Evolutionary conservation across 129 eudicot species (phyloP), one percentile per base, ranked within the genome.

Genomic region (Flaveria linearis): DNA sequence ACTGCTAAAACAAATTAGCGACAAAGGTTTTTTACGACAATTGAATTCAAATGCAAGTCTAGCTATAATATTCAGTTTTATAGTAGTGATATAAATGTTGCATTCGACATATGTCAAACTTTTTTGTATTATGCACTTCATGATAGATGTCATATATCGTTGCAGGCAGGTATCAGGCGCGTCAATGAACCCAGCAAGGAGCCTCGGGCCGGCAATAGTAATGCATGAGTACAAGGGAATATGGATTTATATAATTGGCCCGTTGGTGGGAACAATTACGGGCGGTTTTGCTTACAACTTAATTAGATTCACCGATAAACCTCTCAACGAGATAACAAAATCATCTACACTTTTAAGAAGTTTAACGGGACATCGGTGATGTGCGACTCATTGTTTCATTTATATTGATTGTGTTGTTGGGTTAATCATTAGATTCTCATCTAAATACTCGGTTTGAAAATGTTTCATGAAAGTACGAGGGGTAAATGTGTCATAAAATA

Each of bases 131-230:
- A 30, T 30, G 36, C 36, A 30, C 5, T 30, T 49, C 0, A 15
- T 33, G n/a, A 18, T 26, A 50, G 18, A 33, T 7, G 3, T 9
- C 46, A 5, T 13, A n/a, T 60, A 25, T 45, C 46, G 52, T 45
- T 77, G 81, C 85, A 88, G 90, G 78, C 86, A 84, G 33, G 82
- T 90, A 15, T 85, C 93, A 23, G 91, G 93, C 8, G 93, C 84
- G 15, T 90, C 93, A 7, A 84, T 90, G 93, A 90, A 87, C 86
- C 96, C 92, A 1, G 90, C 92, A 5, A 84, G 96, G 76, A 90
- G 87, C 74, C 73, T 90, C 20, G 96, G 92, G 17, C 92, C 92
- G 5, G 96, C 91, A 9, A 36, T 90, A 20, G 75, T 86, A 9
- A 83, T 85, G 86, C 72, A 80, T 33, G 17, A 79, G 36, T 87